Evolutionary conservation across 2,329 filamentous ascomycete species (phyloP).

Genomic region (Elsinoe fawcettii): DNA sequence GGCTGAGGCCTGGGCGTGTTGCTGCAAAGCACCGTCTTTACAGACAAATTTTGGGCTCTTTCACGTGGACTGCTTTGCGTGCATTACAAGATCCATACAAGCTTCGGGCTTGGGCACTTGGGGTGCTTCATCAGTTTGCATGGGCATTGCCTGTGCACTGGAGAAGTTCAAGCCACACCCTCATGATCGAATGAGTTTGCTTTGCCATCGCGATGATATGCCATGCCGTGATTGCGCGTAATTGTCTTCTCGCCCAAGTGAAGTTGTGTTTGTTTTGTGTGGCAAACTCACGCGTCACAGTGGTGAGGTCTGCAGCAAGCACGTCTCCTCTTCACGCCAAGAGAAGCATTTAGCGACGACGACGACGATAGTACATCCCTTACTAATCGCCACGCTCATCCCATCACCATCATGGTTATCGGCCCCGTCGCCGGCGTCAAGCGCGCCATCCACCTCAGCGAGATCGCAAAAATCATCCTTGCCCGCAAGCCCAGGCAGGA

Average conservation of each 20-base stretch:
- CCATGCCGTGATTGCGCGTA: background rate
- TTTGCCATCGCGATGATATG: background rate
- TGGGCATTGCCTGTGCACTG: slow-evolving; percentile 12
- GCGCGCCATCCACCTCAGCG: background rate
- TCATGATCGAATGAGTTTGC: background rate
- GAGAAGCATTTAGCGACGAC: background rate
- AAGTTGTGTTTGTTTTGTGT: background rate
- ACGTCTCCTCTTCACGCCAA: no score
- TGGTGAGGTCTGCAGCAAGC: no score
- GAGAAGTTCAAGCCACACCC: background rate
- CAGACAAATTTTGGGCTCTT: background rate
- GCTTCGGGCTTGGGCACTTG: background rate
- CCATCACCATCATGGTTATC: background rate
- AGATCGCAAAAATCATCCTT: background rate
- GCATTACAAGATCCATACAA: background rate
- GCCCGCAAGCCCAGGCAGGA: background rate
- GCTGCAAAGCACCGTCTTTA: background rate
- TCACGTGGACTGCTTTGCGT: background rate
- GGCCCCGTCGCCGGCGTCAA: background rate
- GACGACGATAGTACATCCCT: no score
- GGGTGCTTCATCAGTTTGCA: slow-evolving; percentile 13
- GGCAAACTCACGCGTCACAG: no score
- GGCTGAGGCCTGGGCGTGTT: background rate
- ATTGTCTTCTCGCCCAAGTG: background rate
- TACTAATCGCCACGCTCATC: background rate